Conservation (phyloP, 225 moss, liverwort and hornwort species). For the Thuidium tamariscinum region DNA sequence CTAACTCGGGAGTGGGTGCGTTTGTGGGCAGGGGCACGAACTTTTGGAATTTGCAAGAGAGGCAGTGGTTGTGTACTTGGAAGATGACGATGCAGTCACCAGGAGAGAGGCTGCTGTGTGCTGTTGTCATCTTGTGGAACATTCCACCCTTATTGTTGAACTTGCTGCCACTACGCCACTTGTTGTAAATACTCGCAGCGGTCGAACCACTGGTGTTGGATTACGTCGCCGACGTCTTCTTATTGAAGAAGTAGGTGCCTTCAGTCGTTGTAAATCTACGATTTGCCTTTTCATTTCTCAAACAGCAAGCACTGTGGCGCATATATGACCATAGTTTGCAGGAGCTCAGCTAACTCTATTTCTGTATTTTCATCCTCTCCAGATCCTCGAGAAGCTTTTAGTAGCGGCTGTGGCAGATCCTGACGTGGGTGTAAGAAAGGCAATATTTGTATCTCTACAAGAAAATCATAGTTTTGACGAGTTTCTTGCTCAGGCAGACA, state of each 20-base stretch:
- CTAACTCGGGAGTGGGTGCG: not conserved
- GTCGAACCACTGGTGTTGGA: slow-evolving; percentile 80
- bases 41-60: slow-evolving; percentile 96
- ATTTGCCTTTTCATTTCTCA: not conserved
- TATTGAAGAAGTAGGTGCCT: slow-evolving; percentile 70
- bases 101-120: slow-evolving; percentile 88
- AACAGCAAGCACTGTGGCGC: not conserved
- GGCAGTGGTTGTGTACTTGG: slow-evolving; percentile 75
- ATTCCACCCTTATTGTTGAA: slow-evolving; percentile 59
- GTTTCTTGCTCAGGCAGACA: slow-evolving; percentile 94
- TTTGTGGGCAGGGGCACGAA: slow-evolving; percentile 69
- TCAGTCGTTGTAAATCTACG: not conserved
- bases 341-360: not conserved
- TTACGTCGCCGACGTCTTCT: slow-evolving; percentile 80
- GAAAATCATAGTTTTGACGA: slow-evolving; percentile 75
- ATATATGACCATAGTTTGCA: not conserved
- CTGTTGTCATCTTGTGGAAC: slow-evolving; percentile 91
- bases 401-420: slow-evolving; percentile 91
- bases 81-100: slow-evolving; percentile 88
- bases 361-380: slow-evolving; percentile 9
- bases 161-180: slow-evolving; percentile 46
- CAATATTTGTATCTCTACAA: slow-evolving; percentile 64
- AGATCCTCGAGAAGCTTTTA: slow-evolving; percentile 91
- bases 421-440: slow-evolving; percentile 71
- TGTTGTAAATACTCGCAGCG: slow-evolving; percentile 73